phyloP scores from a whole-genome alignment of 1,284 basidiomycete species.

The Sphagnurus paluster region DNA sequence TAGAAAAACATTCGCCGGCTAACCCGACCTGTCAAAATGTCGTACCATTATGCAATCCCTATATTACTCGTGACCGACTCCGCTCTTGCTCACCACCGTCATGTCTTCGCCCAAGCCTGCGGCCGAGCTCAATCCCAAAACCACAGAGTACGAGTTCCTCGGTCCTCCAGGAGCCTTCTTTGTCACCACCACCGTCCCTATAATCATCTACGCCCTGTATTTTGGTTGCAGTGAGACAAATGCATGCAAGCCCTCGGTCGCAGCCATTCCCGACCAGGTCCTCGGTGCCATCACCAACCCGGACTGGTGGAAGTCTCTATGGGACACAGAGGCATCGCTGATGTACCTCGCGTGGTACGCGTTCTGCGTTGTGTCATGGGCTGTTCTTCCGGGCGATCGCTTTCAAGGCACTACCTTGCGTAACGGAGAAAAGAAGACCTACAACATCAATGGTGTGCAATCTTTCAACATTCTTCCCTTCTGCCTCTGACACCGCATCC shows the following conservation, averaged over 20 bases:
- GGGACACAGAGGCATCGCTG: conserved; percentile 76
- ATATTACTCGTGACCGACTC: background rate
- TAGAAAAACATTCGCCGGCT: no score
- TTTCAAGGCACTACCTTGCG: conserved; percentile 80
- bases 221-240: conserved; percentile 82
- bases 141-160: conserved; percentile 80
- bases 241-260: conserved; percentile 66
- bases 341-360: conserved; percentile 91
- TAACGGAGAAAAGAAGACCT: conserved; percentile 76
- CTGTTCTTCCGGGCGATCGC: conserved; percentile 83
- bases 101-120: conserved; percentile 23
- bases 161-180: conserved; percentile 81
- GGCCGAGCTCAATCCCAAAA: conserved; percentile 61
- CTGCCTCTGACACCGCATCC: background rate
- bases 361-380: conserved; percentile 85
- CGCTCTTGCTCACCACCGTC: conserved; percentile 1
- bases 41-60: background rate
- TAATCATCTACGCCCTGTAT: conserved; percentile 78
- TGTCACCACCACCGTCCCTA: conserved; percentile 74
- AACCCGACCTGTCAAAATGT: no score
- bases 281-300: conserved; percentile 46
- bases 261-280: conserved; percentile 45
- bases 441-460: conserved; percentile 91
- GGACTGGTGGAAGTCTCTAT: conserved; percentile 72
- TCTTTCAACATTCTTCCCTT: conserved; percentile 3